These are phyloP conservation scores for Dactylellina parvicollis DNA, from an alignment of 2,329 filamentous ascomycete species.

Conservation along the genomic window DNA sequence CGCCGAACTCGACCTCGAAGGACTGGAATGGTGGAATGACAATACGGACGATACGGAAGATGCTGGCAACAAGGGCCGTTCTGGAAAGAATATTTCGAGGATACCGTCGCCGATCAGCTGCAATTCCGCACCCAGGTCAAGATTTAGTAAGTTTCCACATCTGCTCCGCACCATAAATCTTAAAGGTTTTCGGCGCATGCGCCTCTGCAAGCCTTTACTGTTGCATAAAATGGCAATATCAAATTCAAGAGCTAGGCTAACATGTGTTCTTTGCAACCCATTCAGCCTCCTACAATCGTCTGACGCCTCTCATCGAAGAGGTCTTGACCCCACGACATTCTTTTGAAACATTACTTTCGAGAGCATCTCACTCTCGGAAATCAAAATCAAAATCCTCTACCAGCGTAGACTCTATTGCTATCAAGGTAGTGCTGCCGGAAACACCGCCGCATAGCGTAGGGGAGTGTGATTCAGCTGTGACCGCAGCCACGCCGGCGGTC, in stretches of 20 bases:
- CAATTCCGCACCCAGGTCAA: not conserved
- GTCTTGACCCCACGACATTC: constrained; percentile 7
- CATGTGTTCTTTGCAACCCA: constrained; percentile 9
- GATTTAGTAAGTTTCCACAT: constrained; percentile 30
- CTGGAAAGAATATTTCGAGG: constrained; percentile 9
- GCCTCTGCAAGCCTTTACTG: no score
- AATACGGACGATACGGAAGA: not conserved
- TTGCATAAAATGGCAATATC: no score
- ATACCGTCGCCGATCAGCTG: constrained; percentile 32
- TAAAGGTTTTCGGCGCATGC: no score
- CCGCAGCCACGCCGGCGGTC: constrained; percentile 1
- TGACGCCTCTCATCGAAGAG: constrained; percentile 44
- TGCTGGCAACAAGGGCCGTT: not conserved
- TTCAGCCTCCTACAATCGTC: constrained; percentile 29
- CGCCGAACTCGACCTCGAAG: constrained; percentile 48
- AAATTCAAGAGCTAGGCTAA: no score
- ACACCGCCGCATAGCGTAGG: constrained; percentile 15
- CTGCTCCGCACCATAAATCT: no score
- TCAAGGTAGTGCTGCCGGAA: constrained; percentile 39
- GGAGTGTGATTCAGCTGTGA: not conserved
- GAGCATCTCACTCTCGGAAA: constrained; percentile 1
- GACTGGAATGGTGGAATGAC: constrained; percentile 30
- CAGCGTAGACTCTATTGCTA: constrained; percentile 33
- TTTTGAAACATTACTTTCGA: constrained; percentile 32
- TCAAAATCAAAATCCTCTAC: constrained; percentile 16